phyloP scores from a whole-genome alignment of 306 rosid genomes.

The Vigna hirtella region DNA sequence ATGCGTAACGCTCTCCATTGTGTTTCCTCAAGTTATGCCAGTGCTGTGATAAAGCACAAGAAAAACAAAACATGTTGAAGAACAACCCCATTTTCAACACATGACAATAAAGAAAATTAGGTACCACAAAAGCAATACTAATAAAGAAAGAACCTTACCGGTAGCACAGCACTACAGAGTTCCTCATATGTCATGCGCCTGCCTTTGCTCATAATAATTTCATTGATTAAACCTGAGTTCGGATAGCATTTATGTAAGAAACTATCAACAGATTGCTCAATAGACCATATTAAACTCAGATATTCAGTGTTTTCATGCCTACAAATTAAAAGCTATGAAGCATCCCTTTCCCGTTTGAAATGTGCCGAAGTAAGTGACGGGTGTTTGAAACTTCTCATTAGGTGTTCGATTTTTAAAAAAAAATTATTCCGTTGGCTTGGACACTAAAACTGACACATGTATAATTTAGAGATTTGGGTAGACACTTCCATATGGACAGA shows the following conservation, averaged over 20 bases:
- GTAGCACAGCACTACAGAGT: constrained; percentile 92
- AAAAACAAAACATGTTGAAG: constrained; percentile 27
- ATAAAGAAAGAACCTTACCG: constrained; percentile 63
- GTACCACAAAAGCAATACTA: constrained; percentile 28
- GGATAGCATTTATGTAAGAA: constrained; percentile 41
- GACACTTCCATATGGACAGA: background rate
- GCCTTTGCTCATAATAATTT: constrained; percentile 96
- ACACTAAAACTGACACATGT: background rate
- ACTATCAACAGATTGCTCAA: constrained; percentile 32
- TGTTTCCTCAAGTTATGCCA: constrained; percentile 98
- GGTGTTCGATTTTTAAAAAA: background rate
- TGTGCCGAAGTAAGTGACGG: background rate
- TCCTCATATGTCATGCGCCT: constrained; percentile 90
- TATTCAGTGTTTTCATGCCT: constrained; percentile 22
- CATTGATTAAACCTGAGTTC: constrained; percentile 83
- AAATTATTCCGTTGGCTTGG: background rate
- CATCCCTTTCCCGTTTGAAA: background rate
- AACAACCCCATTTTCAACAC: constrained; percentile 19
- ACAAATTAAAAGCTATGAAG: constrained; percentile 30
- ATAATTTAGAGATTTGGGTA: background rate
- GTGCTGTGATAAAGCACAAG: constrained; percentile 67
- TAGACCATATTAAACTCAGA: constrained; percentile 11
- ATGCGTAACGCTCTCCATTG: constrained; percentile 98
- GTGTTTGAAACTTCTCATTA: background rate
- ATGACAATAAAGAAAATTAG: background rate